phyloP scores from a whole-genome alignment of 192 early-diverging fungal genomes.

The Physocladia obscura region DNA sequence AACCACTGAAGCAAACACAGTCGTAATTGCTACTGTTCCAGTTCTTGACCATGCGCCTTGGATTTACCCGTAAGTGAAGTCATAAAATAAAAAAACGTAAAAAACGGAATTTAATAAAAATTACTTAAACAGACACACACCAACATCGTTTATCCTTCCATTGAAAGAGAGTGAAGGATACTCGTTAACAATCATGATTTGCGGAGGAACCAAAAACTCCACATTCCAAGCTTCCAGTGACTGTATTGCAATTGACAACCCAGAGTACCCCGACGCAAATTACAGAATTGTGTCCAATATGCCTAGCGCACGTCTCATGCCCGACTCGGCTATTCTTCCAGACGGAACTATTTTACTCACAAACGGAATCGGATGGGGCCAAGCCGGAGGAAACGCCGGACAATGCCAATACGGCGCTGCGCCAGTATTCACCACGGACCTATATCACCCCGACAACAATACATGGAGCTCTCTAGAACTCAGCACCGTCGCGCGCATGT shows the following conservation, averaged over 20 bases:
- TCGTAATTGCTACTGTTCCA: conserved; percentile 14
- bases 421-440: conserved; percentile 33
- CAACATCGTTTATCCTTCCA: conserved; percentile 36
- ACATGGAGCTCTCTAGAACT: conserved; percentile 9
- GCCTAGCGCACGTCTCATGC: conserved; percentile 2
- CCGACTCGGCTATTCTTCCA: not conserved
- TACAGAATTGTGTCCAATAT: not conserved
- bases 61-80: conserved; percentile 29
- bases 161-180: conserved; percentile 36
- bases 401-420: conserved; percentile 29
- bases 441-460: conserved; percentile 25
- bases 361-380: conserved; percentile 37
- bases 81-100: too few species aligned
- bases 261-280: conserved; percentile 24
- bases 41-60: conserved; percentile 14
- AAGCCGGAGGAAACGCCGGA: conserved; percentile 44
- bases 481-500: conserved; percentile 20
- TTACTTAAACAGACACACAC: conserved; percentile 32
- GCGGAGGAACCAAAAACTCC: conserved; percentile 35
- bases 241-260: too few species aligned
- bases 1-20: conserved; percentile 19
- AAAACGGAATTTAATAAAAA: too few species aligned
- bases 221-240: conserved; percentile 3
- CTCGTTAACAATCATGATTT: conserved; percentile 37
- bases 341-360: conserved; percentile 38